Evolutionary conservation across 805 yeast genomes (phyloP), one percentile per base, ranked within the genome.

Genomic region (Novakomyces olei): DNA sequence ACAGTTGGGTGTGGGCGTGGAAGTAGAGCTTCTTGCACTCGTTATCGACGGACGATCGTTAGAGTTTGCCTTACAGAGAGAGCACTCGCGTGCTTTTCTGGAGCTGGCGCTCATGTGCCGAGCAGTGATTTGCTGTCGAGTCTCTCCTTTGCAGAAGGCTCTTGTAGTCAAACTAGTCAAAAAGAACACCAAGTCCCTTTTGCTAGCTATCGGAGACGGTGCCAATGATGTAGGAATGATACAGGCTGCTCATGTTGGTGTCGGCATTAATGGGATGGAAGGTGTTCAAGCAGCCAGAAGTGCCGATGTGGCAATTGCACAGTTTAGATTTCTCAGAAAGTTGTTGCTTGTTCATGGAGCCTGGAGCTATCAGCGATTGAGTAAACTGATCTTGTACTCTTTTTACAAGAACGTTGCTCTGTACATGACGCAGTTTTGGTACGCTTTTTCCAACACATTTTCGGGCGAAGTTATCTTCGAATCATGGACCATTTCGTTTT

Each of bases 281-380:
- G 99, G 99, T 43, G 81, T 83, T 80, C 99, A 88, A 54, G 98
- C 98, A 7, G 95, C 98, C 0, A 67, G 99, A 51, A 74, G 92
- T 51, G 96, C 99, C 0, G 99, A 88, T 60, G 70, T 88, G 38
- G 81, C 96, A 1, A 80, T 91, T 52, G 96, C 94, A 0, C 96
- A 88, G 51, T 88, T 88, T 64, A 72, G 72, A 49, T 88, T 68
- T 50, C 61, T 88, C 55, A 69, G 71, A 45, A 81, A 78, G 49
- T 55, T 88, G 35, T 55, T 88, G 28, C 60, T 88, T 29, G 98
- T 88, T 7, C 99, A 88, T 51, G 99, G 99, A 1, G 58, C 93
- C 5, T 88, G 99, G 99, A 79, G 93, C 27, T 88, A 88, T 50
- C 95, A 83, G 49, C 69, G 99, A 49, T 72, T 85, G 34, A 75